Evolutionary conservation across 768 basidiomycete genomes (phyloP).

Genomic region (Lyophyllum decastes): DNA sequence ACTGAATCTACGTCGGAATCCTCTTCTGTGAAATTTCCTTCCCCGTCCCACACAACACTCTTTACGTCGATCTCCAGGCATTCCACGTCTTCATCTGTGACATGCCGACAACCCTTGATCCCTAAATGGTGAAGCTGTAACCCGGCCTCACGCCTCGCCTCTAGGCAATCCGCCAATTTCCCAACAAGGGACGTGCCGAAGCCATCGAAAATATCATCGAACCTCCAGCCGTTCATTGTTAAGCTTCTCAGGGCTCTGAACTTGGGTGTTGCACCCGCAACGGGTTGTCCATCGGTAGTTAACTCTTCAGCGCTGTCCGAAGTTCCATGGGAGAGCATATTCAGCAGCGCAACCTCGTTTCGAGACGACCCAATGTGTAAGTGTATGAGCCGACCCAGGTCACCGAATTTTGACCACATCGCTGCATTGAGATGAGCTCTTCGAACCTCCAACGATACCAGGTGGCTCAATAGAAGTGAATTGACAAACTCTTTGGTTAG

Average conservation of each 20-base stretch:
- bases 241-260: not conserved
- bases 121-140: not conserved
- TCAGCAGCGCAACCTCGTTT: not conserved
- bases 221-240: not conserved
- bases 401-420: not conserved
- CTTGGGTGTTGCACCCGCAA: not conserved
- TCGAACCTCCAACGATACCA: not conserved
- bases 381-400: not conserved
- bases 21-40: not conserved
- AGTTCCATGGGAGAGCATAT: not conserved
- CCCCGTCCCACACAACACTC: not conserved
- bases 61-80: not conserved
- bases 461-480: not conserved
- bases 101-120: not conserved
- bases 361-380: not conserved
- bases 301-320: not conserved
- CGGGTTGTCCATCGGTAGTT: not conserved
- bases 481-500: not conserved
- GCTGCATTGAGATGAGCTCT: not conserved
- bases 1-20: not conserved
- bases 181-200: not conserved
- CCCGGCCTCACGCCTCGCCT: not conserved
- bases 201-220: not conserved
- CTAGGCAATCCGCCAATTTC: not conserved
- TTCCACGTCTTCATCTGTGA: not conserved